Conservation (phyloP, 495 filamentous ascomycete species). For the Pseudoneurospora amorphoporcata region DNA sequence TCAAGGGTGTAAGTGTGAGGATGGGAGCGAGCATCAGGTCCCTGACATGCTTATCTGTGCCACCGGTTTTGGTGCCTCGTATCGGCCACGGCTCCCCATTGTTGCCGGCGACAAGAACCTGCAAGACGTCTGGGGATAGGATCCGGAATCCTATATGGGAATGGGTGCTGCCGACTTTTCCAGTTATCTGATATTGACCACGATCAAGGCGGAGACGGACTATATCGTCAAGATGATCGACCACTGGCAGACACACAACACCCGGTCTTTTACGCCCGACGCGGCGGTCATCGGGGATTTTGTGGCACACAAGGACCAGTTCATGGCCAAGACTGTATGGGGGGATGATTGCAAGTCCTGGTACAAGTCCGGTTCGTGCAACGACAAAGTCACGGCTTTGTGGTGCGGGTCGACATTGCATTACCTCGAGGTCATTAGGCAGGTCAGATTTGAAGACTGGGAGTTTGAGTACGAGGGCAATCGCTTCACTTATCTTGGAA, state of each 20-base stretch:
- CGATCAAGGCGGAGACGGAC: conserved; percentile 15
- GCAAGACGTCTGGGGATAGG: conserved; percentile 37
- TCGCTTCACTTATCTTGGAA: background rate
- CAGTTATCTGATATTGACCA: conserved; percentile 41
- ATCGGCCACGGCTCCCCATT: conserved; percentile 45
- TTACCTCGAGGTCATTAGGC: background rate
- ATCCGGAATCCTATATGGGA: conserved; percentile 43
- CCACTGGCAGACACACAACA: conserved; percentile 36
- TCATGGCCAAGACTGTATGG: conserved; percentile 39
- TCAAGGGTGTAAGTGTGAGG: conserved; percentile 31
- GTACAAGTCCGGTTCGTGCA: conserved; percentile 34
- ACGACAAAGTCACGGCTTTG: conserved; percentile 36
- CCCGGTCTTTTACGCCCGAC: conserved; percentile 35
- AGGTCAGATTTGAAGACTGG: background rate
- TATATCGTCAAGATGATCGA: conserved; percentile 35
- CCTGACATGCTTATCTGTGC: conserved; percentile 47
- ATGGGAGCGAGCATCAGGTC: background rate
- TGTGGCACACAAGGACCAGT: conserved; percentile 28
- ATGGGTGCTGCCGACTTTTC: conserved; percentile 45
- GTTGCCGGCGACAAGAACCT: conserved; percentile 35
- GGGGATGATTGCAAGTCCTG: conserved; percentile 34
- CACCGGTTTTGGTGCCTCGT: conserved; percentile 46
- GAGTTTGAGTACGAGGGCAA: background rate
- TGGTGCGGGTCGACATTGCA: conserved; percentile 3
- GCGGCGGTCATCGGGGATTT: conserved; percentile 32